Evolutionary conservation across 2,329 filamentous ascomycete genomes (phyloP).

Genomic region (Cytospora leucostoma): DNA sequence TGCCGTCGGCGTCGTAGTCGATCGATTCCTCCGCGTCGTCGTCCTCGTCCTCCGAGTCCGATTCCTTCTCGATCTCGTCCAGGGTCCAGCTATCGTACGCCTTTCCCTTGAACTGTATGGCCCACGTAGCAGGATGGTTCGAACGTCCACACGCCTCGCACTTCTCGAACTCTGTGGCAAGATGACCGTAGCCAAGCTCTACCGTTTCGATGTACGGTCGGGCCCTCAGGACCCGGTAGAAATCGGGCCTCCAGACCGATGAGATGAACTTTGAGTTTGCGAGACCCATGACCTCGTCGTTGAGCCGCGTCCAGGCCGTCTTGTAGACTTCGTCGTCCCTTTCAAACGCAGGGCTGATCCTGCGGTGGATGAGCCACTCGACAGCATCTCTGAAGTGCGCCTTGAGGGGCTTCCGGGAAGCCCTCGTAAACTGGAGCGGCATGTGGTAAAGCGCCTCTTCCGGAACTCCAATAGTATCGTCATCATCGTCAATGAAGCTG

Average conservation of each 20-base stretch:
- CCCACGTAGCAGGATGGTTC: conserved; percentile 66
- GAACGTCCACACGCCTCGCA: conserved; percentile 52
- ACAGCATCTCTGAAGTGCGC: conserved; percentile 74
- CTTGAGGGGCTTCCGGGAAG: conserved; percentile 66
- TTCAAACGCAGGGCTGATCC: conserved; percentile 71
- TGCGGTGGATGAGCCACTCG: conserved; percentile 81
- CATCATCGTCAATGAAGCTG: conserved; percentile 67
- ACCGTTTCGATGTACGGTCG: conserved; percentile 59
- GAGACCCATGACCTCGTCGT: conserved; percentile 69
- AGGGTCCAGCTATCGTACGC: conserved; percentile 68
- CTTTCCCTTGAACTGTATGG: conserved; percentile 63
- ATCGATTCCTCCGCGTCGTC: conserved; percentile 34
- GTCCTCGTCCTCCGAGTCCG: conserved; percentile 37
- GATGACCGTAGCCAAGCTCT: conserved; percentile 25
- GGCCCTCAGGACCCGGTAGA: conserved; percentile 65
- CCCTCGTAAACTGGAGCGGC: conserved; percentile 68
- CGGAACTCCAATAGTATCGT: conserved; percentile 57
- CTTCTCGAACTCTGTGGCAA: conserved; percentile 15
- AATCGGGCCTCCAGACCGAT: conserved; percentile 67
- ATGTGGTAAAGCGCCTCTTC: conserved; percentile 45
- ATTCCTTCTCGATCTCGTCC: conserved; percentile 56
- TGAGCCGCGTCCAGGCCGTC: conserved; percentile 69
- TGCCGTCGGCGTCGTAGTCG: conserved; percentile 45
- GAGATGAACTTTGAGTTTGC: conserved; percentile 72
- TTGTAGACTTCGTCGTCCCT: conserved; percentile 63